A percentile compares a stretch with the other conserved stretches of the same genome.
These are phyloP conservation scores for Asterochloris erici DNA, from an alignment of 139 green algal genomes.

Conservation along the genomic window DNA sequence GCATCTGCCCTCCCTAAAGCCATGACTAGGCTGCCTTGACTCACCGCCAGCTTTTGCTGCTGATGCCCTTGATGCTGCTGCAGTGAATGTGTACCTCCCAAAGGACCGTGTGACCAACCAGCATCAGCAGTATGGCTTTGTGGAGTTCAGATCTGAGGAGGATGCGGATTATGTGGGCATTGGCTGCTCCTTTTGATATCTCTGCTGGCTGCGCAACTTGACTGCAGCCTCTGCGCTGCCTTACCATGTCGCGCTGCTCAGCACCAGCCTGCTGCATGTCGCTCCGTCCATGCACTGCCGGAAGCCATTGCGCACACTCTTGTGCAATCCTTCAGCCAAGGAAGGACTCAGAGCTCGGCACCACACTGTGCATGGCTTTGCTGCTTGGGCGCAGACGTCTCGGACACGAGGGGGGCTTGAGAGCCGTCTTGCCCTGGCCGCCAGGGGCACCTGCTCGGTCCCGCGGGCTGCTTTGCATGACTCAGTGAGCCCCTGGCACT, in stretches of 20 bases:
- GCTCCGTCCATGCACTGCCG: not conserved
- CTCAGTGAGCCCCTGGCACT: too few relatives aligned
- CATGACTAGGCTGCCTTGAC: not conserved
- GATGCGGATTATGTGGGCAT: conserved; percentile 89
- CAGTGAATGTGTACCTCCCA: conserved; percentile 97
- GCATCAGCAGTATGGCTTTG: conserved; percentile 98
- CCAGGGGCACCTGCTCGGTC: too few relatives aligned
- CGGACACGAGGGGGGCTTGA: too few relatives aligned
- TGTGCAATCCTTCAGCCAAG: not conserved
- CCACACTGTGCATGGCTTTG: too few relatives aligned
- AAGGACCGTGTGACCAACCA: conserved; percentile 94
- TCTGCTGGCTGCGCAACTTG: not conserved
- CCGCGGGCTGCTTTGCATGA: too few relatives aligned
- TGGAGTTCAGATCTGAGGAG: conserved; percentile 91
- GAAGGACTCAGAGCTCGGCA: not conserved
- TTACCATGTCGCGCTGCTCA: not conserved
- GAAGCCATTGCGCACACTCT: too few relatives aligned
- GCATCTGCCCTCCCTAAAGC: not conserved
- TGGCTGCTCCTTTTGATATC: not conserved
- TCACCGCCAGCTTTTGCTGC: not conserved
- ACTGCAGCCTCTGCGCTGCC: not conserved
- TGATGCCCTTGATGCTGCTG: conserved; percentile 12
- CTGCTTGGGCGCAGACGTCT: too few relatives aligned
- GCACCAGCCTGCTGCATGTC: too few relatives aligned
- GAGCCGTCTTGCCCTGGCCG: too few relatives aligned